phyloP scores from a whole-genome alignment of 2,329 filamentous ascomycete species.

The Talaromyces sp. region DNA sequence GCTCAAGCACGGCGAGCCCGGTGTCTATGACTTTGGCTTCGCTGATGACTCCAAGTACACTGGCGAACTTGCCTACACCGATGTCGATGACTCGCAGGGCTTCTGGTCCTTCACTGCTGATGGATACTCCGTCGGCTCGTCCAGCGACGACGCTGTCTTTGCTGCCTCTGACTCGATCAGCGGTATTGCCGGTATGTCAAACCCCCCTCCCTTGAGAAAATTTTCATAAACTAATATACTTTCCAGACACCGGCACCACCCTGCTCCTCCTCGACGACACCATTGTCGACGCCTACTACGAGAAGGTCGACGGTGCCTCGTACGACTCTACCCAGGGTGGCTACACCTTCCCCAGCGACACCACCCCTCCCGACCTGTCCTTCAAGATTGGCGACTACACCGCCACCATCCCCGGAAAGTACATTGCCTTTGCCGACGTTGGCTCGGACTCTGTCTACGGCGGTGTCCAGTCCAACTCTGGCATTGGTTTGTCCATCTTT shows the following conservation, averaged over 20 bases:
- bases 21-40: constrained; percentile 7
- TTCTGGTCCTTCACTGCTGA: constrained; percentile 59
- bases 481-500: constrained; percentile 61
- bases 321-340: constrained; percentile 40
- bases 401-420: constrained; percentile 49
- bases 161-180: constrained; percentile 33
- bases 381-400: constrained; percentile 46
- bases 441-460: constrained; percentile 50
- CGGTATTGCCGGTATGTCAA: constrained; percentile 47
- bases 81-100: constrained; percentile 49
- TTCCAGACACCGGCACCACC: constrained; percentile 62
- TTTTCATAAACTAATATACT: not conserved
- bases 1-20: not conserved
- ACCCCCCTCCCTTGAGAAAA: too few relatives aligned
- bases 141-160: constrained; percentile 27
- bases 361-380: constrained; percentile 49
- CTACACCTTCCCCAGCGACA: constrained; percentile 50
- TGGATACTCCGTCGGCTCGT: constrained; percentile 51
- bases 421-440: constrained; percentile 50
- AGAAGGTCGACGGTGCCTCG: constrained; percentile 47
- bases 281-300: constrained; percentile 57
- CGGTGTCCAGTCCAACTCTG: constrained; percentile 62
- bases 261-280: constrained; percentile 55
- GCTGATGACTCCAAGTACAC: constrained; percentile 1
- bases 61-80: not conserved